Evolutionary conservation across 106 monocot species (phyloP).

Genomic region (Acorus calamus): DNA sequence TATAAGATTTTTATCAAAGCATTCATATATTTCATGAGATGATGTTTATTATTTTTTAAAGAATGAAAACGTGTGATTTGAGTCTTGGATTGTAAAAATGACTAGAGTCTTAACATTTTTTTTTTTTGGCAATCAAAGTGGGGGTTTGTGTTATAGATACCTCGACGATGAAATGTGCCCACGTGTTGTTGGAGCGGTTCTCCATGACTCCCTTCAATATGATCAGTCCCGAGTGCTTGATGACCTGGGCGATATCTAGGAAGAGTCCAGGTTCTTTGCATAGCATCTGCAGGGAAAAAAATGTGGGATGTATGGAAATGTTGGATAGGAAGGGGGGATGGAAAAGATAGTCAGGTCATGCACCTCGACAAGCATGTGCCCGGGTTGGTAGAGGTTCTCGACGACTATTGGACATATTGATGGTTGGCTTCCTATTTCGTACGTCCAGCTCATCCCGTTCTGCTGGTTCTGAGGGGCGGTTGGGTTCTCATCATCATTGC

Average conservation of each 20-base stretch:
- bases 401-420: conserved; percentile 43
- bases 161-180: conserved; percentile 82
- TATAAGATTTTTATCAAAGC: too few relatives aligned
- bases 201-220: conserved; percentile 68
- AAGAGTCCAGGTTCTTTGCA: conserved; percentile 63
- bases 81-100: too few relatives aligned
- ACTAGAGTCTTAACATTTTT: too few relatives aligned
- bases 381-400: conserved; percentile 63
- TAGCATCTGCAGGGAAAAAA: conserved; percentile 32
- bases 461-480: not conserved
- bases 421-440: conserved; percentile 18
- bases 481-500: not conserved
- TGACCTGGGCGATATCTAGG: conserved; percentile 62
- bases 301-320: too few relatives aligned
- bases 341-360: too few relatives aligned
- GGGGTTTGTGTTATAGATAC: conserved; percentile 11
- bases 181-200: conserved; percentile 36
- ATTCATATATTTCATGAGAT: too few relatives aligned
- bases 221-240: conserved; percentile 38
- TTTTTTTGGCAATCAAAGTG: not conserved
- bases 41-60: too few relatives aligned
- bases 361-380: conserved; percentile 89
- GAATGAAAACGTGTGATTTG: too few relatives aligned
- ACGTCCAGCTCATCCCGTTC: conserved; percentile 21
- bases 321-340: too few relatives aligned